Conservation (phyloP, 208 protist species). For the Willaertia magna region DNA sequence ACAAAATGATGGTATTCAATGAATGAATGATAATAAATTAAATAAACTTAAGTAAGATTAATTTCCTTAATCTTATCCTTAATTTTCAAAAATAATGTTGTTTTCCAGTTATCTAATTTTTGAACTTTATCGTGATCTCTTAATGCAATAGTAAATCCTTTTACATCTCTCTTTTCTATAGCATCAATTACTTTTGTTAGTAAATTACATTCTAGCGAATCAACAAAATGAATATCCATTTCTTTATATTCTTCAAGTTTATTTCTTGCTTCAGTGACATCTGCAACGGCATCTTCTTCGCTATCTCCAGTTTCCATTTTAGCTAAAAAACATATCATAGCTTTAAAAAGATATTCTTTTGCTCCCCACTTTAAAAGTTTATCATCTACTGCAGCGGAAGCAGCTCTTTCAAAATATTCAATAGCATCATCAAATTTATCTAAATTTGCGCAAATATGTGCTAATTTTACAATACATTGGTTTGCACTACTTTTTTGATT, state of each 20-base stretch:
- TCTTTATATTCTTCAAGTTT: neutral
- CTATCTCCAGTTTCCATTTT: neutral
- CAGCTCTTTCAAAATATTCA: slow-evolving; percentile 57
- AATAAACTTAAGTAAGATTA: neutral
- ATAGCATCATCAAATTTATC: slow-evolving; percentile 59
- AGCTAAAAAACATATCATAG: slow-evolving; percentile 59
- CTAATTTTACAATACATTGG: slow-evolving; percentile 60
- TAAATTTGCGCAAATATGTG: slow-evolving; percentile 52
- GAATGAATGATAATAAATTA: neutral
- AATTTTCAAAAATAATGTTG: neutral
- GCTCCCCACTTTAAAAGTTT: slow-evolving; percentile 56
- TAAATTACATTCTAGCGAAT: neutral
- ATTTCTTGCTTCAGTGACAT: neutral
- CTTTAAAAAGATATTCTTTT: slow-evolving; percentile 56
- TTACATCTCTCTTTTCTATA: neutral
- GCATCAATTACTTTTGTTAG: neutral
- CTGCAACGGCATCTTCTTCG: neutral
- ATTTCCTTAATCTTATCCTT: neutral
- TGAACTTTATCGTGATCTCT: neutral
- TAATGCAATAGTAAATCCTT: neutral
- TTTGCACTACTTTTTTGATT: slow-evolving; percentile 52
- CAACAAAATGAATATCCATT: neutral
- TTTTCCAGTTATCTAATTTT: slow-evolving; percentile 1
- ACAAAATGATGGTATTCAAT: too few species aligned
- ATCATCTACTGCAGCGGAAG: slow-evolving; percentile 42